phyloP scores from a whole-genome alignment of 495 filamentous ascomycete species.

The Tirmania nivea region DNA sequence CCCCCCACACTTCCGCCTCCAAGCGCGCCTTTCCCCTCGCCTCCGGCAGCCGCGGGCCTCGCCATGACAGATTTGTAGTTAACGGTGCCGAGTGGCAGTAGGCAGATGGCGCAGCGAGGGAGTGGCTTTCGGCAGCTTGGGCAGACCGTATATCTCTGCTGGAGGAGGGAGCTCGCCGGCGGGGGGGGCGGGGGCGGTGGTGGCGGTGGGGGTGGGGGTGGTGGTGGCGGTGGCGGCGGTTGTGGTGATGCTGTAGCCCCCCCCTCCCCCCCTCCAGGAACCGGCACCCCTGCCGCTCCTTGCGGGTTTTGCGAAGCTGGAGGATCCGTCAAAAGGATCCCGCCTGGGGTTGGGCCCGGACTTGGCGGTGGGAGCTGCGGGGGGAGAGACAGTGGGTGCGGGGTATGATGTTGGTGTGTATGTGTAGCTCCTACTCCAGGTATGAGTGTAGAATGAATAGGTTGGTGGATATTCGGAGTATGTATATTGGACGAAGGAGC shows the following conservation, averaged over 20 bases:
- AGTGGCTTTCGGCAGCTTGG: conserved; percentile 72
- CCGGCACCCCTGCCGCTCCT: too few species aligned
- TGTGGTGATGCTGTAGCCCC: not conserved
- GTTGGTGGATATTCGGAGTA: too few species aligned
- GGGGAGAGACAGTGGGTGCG: too few species aligned
- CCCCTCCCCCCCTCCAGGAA: too few species aligned
- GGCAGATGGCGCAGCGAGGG: conserved; percentile 73
- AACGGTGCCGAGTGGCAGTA: conserved; percentile 50
- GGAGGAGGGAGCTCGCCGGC: not conserved
- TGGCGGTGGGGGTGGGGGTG: not conserved
- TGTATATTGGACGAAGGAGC: too few species aligned
- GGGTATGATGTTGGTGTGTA: too few species aligned
- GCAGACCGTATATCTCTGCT: conserved; percentile 35
- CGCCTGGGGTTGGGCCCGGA: too few species aligned
- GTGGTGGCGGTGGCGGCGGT: conserved; percentile 5
- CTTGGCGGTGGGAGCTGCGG: too few species aligned
- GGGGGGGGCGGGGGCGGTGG: not conserved
- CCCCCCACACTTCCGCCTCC: conserved; percentile 30
- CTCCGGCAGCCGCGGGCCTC: conserved; percentile 41
- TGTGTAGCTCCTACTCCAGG: too few species aligned
- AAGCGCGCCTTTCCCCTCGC: conserved; percentile 31
- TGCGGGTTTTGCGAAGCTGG: too few species aligned
- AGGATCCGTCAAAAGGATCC: too few species aligned
- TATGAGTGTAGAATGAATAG: too few species aligned
- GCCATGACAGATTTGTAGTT: conserved; percentile 17